Evolutionary conservation across 768 basidiomycete genomes (phyloP).

Genomic region (Trametopsis cervina): DNA sequence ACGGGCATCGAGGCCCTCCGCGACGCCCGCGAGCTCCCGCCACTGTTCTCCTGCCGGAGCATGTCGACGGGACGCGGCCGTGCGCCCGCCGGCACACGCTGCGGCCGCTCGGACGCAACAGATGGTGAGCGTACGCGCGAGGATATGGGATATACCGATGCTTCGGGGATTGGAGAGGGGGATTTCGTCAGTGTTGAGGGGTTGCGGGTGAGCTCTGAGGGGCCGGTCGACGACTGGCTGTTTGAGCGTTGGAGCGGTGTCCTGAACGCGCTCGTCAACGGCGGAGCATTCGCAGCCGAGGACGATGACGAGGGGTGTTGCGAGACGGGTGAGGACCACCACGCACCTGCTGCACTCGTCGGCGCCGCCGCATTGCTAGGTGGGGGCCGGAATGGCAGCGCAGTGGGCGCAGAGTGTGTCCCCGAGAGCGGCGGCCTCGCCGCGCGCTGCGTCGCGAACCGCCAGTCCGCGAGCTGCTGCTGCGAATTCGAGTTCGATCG

Average conservation of each 20-base stretch:
- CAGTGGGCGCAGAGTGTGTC: constrained; percentile 12
- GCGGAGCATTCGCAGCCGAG: constrained; percentile 1
- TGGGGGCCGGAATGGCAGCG: constrained; percentile 20
- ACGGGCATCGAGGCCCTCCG: constrained; percentile 5
- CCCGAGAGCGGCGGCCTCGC: constrained; percentile 17
- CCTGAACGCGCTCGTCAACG: constrained; percentile 19
- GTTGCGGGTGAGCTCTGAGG: neutral
- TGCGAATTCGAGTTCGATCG: constrained; percentile 1
- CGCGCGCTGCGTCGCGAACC: constrained; percentile 3
- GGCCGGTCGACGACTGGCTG: constrained; percentile 7
- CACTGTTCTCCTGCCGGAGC: constrained; percentile 7
- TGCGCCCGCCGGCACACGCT: constrained; percentile 5
- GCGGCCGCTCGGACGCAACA: constrained; percentile 6
- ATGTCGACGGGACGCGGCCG: constrained; percentile 4
- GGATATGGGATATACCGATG: neutral
- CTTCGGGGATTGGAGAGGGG: constrained; percentile 2
- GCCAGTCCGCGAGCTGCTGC: constrained; percentile 11
- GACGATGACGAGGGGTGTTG: constrained; percentile 3
- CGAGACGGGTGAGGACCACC: constrained; percentile 5
- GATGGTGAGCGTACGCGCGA: constrained; percentile 5
- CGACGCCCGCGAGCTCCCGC: neutral
- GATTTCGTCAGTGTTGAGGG: neutral
- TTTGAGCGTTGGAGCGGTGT: constrained; percentile 16
- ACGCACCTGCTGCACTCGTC: neutral
- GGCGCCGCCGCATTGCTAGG: constrained; percentile 12